A percentile compares a stretch with the other conserved stretches of the same genome.
phyloP scores from a whole-genome alignment of 805 yeast genomes.

The Ogataea nakhonphanomensis region DNA sequence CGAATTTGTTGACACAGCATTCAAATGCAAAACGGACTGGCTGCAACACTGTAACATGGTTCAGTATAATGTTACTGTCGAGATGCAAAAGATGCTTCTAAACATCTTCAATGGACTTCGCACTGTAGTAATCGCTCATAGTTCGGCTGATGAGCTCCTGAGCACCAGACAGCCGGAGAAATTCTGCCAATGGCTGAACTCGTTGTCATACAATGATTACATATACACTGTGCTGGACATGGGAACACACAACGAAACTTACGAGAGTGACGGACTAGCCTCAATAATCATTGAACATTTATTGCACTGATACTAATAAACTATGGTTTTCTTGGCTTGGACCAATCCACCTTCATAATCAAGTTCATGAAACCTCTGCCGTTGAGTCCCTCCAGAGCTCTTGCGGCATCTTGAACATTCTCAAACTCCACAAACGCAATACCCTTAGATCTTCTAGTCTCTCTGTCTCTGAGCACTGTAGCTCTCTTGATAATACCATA shows the following conservation, averaged over 20 bases:
- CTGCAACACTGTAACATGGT: slow-evolving; percentile 17
- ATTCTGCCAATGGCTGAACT: slow-evolving; percentile 36
- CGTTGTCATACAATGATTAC: slow-evolving; percentile 9
- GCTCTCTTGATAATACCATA: slow-evolving; percentile 72
- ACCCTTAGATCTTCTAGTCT: slow-evolving; percentile 92
- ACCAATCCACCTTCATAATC: slow-evolving; percentile 67
- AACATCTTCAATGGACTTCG: slow-evolving; percentile 10
- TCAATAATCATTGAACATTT: slow-evolving; percentile 9
- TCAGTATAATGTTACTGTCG: slow-evolving; percentile 8
- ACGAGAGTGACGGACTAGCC: slow-evolving; percentile 37
- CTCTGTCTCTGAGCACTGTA: slow-evolving; percentile 83
- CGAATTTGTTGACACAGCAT: slow-evolving; percentile 59
- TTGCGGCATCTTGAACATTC: slow-evolving; percentile 64
- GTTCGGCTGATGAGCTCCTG: slow-evolving; percentile 64
- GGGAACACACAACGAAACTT: slow-evolving; percentile 70
- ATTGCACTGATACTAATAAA: slow-evolving; percentile 5
- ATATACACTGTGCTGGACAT: slow-evolving; percentile 34
- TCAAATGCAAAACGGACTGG: slow-evolving; percentile 27
- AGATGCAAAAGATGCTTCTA: neutral
- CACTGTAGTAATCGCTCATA: slow-evolving; percentile 49
- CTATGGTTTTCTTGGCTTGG: slow-evolving; percentile 38
- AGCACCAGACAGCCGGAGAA: slow-evolving; percentile 44
- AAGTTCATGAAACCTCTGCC: slow-evolving; percentile 92
- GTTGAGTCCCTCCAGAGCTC: slow-evolving; percentile 70
- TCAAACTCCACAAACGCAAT: slow-evolving; percentile 88